These are phyloP conservation scores for Fusarium torreyae DNA, from an alignment of 2,329 filamentous ascomycete species.

Conservation along the genomic window DNA sequence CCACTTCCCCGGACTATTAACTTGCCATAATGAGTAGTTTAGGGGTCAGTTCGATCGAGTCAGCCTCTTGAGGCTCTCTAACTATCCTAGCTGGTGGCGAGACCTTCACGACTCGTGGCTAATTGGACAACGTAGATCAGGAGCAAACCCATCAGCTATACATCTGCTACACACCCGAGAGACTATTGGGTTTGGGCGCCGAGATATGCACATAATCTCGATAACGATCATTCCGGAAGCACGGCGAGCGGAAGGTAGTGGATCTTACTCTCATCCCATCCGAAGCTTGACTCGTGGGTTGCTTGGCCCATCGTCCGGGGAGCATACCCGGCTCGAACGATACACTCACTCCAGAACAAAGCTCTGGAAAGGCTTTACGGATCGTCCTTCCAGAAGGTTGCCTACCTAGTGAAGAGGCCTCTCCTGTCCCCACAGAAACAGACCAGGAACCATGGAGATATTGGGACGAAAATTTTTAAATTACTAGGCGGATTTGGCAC, in stretches of 20 bases:
- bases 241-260: constrained; percentile 32
- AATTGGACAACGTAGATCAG: constrained; percentile 33
- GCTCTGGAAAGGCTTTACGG: constrained; percentile 33
- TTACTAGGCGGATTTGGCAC: constrained; percentile 48
- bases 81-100: constrained; percentile 12
- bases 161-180: constrained; percentile 5
- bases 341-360: constrained; percentile 33
- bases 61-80: constrained; percentile 31
- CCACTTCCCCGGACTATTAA: constrained; percentile 42
- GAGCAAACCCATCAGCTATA: constrained; percentile 5
- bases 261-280: constrained; percentile 25
- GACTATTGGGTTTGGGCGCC: constrained; percentile 30
- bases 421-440: constrained; percentile 39
- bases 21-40: constrained; percentile 17
- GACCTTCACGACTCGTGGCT: constrained; percentile 29
- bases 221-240: constrained; percentile 42
- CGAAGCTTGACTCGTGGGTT: constrained; percentile 44
- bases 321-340: constrained; percentile 44
- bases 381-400: constrained; percentile 51
- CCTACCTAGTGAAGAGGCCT: constrained; percentile 42
- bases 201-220: constrained; percentile 30
- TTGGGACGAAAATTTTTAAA: constrained; percentile 50
- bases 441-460: constrained; percentile 42
- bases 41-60: constrained; percentile 26
- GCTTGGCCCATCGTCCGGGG: constrained; percentile 36